Conservation (phyloP, 352 stramenopile species). For the Phytophthora niederhauseri region DNA sequence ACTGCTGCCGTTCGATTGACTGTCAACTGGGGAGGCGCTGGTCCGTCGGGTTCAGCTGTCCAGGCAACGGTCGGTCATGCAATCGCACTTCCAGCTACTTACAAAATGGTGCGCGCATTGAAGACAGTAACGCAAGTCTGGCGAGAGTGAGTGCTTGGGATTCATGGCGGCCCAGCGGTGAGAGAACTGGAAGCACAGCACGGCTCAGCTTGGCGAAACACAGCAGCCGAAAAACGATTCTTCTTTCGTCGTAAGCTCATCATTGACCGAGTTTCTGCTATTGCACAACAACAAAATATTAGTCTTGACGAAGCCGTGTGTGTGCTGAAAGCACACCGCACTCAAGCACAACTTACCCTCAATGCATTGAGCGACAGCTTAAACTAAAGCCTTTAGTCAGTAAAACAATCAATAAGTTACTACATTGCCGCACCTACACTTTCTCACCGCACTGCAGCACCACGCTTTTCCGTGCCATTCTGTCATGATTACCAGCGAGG, state of each 20-base stretch:
- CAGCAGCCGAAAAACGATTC: conserved; percentile 8
- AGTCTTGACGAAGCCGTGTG: conserved; percentile 8
- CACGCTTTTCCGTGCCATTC: too few species aligned
- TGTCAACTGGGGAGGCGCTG: conserved; percentile 2
- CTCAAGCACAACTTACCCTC: not conserved
- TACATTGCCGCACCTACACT: not conserved
- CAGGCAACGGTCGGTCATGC: not conserved
- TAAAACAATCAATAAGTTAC: not conserved
- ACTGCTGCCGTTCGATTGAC: conserved; percentile 6
- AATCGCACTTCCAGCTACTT: not conserved
- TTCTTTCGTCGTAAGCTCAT: conserved; percentile 11
- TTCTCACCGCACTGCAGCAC: too few species aligned
- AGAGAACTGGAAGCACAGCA: not conserved
- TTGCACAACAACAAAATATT: conserved; percentile 5
- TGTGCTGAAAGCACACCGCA: not conserved
- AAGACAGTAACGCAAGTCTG: conserved; percentile 16
- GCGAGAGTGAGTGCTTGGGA: conserved; percentile 1
- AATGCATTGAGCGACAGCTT: conserved; percentile 16
- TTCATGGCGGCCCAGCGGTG: conserved; percentile 7
- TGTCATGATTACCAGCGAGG: too few species aligned
- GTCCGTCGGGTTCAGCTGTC: not conserved
- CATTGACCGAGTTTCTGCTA: conserved; percentile 9
- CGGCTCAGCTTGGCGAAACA: conserved; percentile 2
- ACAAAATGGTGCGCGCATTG: conserved; percentile 5
- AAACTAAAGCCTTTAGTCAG: not conserved